phyloP scores from a whole-genome alignment of 2,329 filamentous ascomycete species.

The Colletotrichum tabaci region DNA sequence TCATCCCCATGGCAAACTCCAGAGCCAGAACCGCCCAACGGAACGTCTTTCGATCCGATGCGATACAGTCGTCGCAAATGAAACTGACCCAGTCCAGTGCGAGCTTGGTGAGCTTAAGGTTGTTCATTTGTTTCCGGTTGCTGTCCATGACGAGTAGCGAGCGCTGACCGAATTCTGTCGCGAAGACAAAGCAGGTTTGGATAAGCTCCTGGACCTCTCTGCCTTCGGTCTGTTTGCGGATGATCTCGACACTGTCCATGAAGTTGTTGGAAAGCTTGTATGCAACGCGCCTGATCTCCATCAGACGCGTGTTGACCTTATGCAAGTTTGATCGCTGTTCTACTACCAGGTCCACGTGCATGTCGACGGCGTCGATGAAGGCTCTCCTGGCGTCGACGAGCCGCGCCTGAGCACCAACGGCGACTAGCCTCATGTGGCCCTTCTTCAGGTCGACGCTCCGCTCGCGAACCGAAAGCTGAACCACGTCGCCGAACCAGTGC shows the following conservation, averaged over 20 bases:
- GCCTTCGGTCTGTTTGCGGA: constrained; percentile 86
- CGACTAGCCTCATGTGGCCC: constrained; percentile 89
- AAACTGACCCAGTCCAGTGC: constrained; percentile 98
- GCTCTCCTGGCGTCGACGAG: constrained; percentile 83
- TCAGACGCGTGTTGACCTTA: constrained; percentile 90
- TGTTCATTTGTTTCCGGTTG: constrained; percentile 96
- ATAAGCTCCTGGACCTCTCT: constrained; percentile 95
- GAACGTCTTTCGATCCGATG: constrained; percentile 95
- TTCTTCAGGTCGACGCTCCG: constrained; percentile 88
- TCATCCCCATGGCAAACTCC: constrained; percentile 98
- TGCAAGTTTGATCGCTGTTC: constrained; percentile 95
- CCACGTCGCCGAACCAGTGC: constrained; percentile 84
- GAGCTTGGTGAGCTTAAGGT: constrained; percentile 92
- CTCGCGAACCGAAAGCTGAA: constrained; percentile 80
- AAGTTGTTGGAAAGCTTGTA: constrained; percentile 98
- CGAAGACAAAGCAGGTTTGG: constrained; percentile 97
- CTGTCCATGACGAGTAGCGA: constrained; percentile 96
- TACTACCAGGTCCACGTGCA: constrained; percentile 89
- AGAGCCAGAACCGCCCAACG: constrained; percentile 96
- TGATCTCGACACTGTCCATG: constrained; percentile 97
- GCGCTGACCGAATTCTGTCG: constrained; percentile 97
- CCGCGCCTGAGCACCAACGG: constrained; percentile 85
- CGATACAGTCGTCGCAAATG: constrained; percentile 96
- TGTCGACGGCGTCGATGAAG: constrained; percentile 84
- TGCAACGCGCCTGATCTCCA: constrained; percentile 94